phyloP scores from a whole-genome alignment of 1,139 yeast genomes.

The Lodderomyces beijingensis region DNA sequence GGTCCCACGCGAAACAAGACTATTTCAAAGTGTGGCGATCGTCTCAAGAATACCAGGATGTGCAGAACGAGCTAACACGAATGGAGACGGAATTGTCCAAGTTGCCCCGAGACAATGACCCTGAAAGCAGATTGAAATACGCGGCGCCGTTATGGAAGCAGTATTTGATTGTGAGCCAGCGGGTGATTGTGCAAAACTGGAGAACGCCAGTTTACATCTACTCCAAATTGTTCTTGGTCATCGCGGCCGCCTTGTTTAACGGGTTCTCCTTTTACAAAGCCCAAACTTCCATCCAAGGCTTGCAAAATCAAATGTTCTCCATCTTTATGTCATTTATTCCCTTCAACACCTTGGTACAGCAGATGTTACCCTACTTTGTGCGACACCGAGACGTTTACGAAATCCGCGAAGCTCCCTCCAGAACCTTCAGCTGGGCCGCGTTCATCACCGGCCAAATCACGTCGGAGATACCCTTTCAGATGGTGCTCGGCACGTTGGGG shows the following conservation, averaged over 20 bases:
- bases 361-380: constrained; percentile 33
- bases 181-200: constrained; percentile 31
- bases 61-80: constrained; percentile 21
- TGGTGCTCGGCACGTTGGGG: constrained; percentile 57
- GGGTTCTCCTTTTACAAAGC: constrained; percentile 44
- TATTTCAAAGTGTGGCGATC: constrained; percentile 31
- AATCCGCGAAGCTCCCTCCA: constrained; percentile 33
- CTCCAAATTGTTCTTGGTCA: constrained; percentile 35
- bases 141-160: constrained; percentile 25
- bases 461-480: constrained; percentile 75
- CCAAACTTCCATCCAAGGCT: constrained; percentile 32
- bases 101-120: constrained; percentile 21
- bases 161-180: constrained; percentile 14
- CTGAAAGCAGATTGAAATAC: constrained; percentile 20
- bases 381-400: constrained; percentile 34
- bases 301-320: constrained; percentile 48
- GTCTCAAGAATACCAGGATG: constrained; percentile 22
- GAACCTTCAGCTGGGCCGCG: constrained; percentile 28
- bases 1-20: constrained; percentile 31
- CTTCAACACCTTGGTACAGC: constrained; percentile 52
- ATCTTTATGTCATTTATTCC: constrained; percentile 50
- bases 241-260: constrained; percentile 37
- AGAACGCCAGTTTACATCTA: constrained; percentile 40
- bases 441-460: constrained; percentile 58
- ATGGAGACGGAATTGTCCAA: constrained; percentile 30